Evolutionary conservation across 2,329 filamentous ascomycete genomes (phyloP), one percentile per base, ranked within the genome.

Genomic region (Apiospora sp.): DNA sequence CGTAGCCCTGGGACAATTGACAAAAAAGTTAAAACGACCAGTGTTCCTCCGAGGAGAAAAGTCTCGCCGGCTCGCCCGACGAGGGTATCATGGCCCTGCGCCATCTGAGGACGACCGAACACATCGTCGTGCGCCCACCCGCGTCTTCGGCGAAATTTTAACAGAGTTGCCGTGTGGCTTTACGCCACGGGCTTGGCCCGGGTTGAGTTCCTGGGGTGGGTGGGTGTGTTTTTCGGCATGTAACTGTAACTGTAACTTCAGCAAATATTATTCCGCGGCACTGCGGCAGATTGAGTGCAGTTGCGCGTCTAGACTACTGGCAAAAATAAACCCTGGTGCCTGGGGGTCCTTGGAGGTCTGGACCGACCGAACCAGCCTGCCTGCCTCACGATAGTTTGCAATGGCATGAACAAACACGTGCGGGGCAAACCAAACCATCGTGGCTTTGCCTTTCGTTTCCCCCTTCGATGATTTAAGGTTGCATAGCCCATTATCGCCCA

Each of bases 281-380:
- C 22, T 64, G 58, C 58, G 58, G 58, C 58, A 64, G 34, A 64
- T 41, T 41, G 34, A 64, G 58, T 64, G 58, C 30, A n/a, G 13
- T 37, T 34, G 7, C 58, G 58, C 58, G 41, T 41, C 58, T 41
- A 41, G 58, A 41, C 34, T n/a, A 64, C 27, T 24, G 49, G 10
- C 24, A 27, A n/a, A 51, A 24, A 7, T 4, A 13, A n/a, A 4
- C 49, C 49, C 49, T 51, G n/a, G n/a, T 10, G 22, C 46, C 46
- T n/a, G 6, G 46, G 46, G 46, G 46, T 41, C 37, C 8, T 41
- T 41, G 37, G 37, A 46, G 37, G 37, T 10, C 46, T 22, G 46
- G 8, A 22, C 22, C 43, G 43, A 16, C 10, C 14, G 43, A 37
- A 37, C 6, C 43, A 3, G 46, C 46, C 16, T 61, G 54, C 58